Base-by-base conservation (phyloP, 1,139 yeast genomes). In the Yamadazyma kanchanaburiensis region DNA sequence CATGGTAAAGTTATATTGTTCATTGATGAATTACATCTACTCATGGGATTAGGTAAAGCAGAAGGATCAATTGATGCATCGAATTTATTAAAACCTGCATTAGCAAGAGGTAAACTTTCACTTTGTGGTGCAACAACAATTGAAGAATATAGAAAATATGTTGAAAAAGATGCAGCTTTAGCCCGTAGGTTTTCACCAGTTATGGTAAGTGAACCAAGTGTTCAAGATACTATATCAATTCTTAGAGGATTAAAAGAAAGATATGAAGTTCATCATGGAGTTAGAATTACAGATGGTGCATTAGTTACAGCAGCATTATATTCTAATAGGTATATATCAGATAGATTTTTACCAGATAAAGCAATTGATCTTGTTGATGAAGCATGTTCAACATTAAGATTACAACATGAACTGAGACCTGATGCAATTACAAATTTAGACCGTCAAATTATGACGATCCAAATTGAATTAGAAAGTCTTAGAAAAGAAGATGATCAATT, bases 261-360 rank as follows among this genome's bases (percentile, higher is more conserved):
- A 43, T 91, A 91, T 51, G 98, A 91, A 52, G 96, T 91, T 3
- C 98, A 91, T 51, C 98, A 91, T 51, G 98, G 98, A 58, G 98
- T 91, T n/a, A 74, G 96, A 42, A 87, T 91, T 35, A 75, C 94
- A 5, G 98, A 91, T 53, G 74, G 89, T 24, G 96, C 98, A 0
- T 68, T 91, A 35, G 97, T 91, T 1, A 84, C 96, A 0, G 96
- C 97, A 8, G 96, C 96, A 0, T 79, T 85, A 4, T 78, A 89
- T 49, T 81, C 95, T 19, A 86, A 87, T 49, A 71, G 98, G 41
- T 91, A 91, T 54, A 86, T 91, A 33, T 85, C 95, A 6, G 97
- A 91, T 54, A 63, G 97, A 33, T 87, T 79, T 48, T 65, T 91
- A 26, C 98, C 98, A 1, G 98, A 91, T 54, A 91, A 91, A 60